phyloP scores from a whole-genome alignment of 192 early-diverging fungal genomes.

The Coemansia interrupta region DNA sequence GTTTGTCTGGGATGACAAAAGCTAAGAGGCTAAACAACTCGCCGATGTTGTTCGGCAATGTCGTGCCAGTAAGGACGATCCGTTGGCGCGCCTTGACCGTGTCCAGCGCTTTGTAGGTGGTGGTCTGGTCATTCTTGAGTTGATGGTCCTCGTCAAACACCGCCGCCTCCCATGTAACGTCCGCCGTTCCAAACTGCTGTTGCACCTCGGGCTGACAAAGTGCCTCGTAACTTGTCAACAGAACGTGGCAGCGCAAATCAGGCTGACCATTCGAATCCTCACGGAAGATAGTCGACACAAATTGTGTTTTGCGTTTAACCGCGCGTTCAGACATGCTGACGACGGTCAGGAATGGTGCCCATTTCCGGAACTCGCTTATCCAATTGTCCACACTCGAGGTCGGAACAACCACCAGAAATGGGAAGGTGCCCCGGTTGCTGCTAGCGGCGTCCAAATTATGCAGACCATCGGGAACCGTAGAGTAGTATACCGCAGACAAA shows the following conservation, averaged over 20 bases:
- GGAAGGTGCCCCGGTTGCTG: constrained; percentile 72
- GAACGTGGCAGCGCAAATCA: constrained; percentile 79
- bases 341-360: constrained; percentile 91
- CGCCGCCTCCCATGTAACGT: constrained; percentile 80
- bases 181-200: constrained; percentile 36
- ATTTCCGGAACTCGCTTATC: constrained; percentile 84
- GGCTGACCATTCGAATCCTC: not conserved
- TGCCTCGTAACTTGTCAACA: constrained; percentile 96
- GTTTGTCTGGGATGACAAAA: constrained; percentile 82
- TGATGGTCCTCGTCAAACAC: constrained; percentile 96
- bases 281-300: constrained; percentile 30
- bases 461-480: constrained; percentile 14
- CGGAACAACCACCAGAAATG: constrained; percentile 91
- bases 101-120: constrained; percentile 76
- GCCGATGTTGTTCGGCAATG: constrained; percentile 89
- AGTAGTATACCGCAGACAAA: constrained; percentile 68
- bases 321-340: constrained; percentile 77
- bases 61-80: constrained; percentile 93
- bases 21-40: constrained; percentile 81
- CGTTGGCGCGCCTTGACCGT: constrained; percentile 78
- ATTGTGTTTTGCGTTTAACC: constrained; percentile 60
- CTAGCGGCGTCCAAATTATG: constrained; percentile 15
- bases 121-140: constrained; percentile 86
- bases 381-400: constrained; percentile 89
- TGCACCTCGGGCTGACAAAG: constrained; percentile 70